These are phyloP conservation scores for Trypanosomatidae sp. DNA, from an alignment of 208 protist species.

Conservation along the genomic window DNA sequence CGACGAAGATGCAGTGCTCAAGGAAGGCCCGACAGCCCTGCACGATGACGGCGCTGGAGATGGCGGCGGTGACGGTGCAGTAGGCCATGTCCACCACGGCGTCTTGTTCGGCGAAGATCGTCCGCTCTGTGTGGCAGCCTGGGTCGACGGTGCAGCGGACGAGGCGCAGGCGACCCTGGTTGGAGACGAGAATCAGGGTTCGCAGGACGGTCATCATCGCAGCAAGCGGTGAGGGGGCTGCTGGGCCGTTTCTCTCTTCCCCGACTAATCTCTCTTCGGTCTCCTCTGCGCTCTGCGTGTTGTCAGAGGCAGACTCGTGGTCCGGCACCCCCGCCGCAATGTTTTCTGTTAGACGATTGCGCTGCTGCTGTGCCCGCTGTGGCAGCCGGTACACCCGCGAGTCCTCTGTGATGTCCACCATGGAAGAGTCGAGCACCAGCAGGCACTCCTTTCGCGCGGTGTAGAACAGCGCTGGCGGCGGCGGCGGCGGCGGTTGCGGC, in stretches of 20 bases:
- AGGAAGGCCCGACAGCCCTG: constrained; percentile 67
- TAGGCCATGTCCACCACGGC: constrained; percentile 54
- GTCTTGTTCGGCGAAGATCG: constrained; percentile 74
- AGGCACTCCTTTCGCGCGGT: constrained; percentile 47
- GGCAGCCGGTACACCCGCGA: constrained; percentile 31
- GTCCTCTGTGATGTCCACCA: constrained; percentile 46
- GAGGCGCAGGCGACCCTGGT: constrained; percentile 50
- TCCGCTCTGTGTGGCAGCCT: constrained; percentile 41
- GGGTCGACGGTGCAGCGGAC: constrained; percentile 32
- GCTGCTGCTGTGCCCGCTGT: not conserved
- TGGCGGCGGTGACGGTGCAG: constrained; percentile 49
- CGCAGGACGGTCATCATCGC: constrained; percentile 33
- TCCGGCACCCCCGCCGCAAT: too few species aligned
- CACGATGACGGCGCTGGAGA: constrained; percentile 51
- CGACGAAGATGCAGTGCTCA: constrained; percentile 42
- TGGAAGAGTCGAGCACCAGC: constrained; percentile 53
- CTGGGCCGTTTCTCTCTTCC: too few species aligned
- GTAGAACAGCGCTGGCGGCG: constrained; percentile 17
- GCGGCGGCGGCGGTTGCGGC: not conserved
- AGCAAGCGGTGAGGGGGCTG: not conserved
- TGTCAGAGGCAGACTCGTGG: too few species aligned
- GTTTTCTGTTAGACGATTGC: too few species aligned
- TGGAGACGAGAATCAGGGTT: constrained; percentile 65
- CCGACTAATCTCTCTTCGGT: too few species aligned
- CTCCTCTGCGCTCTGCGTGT: too few species aligned